These are phyloP conservation scores for Allium fistulosum DNA, from an alignment of 106 monocot species.

Conservation along the genomic window DNA sequence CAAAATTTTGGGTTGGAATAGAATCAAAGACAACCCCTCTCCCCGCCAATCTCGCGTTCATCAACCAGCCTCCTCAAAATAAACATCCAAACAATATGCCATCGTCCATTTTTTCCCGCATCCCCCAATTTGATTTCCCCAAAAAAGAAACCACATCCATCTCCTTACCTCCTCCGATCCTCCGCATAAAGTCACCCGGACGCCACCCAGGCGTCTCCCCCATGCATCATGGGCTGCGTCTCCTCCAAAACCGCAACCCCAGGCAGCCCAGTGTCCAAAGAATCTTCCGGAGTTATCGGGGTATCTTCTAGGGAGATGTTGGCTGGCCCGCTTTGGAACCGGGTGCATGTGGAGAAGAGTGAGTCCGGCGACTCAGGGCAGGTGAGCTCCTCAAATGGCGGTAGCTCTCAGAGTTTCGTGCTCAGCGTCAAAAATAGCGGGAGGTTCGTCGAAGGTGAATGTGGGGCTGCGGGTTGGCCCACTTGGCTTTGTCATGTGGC, in stretches of 20 bases:
- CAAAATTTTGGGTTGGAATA: too few species aligned
- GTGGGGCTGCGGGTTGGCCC: slow-evolving; percentile 84
- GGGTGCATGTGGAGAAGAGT: slow-evolving; percentile 15
- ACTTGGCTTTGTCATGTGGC: slow-evolving; percentile 68
- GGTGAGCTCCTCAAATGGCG: slow-evolving; percentile 14
- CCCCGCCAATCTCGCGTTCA: too few species aligned
- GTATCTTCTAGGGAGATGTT: slow-evolving; percentile 13
- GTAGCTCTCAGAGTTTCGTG: slow-evolving; percentile 27
- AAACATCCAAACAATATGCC: too few species aligned
- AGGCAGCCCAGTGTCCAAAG: slow-evolving; percentile 35
- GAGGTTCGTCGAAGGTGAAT: slow-evolving; percentile 58
- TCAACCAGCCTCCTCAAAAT: too few species aligned
- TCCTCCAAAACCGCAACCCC: slow-evolving; percentile 47
- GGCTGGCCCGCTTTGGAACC: slow-evolving; percentile 14
- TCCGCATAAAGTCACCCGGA: too few species aligned
- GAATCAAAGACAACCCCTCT: too few species aligned
- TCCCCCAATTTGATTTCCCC: too few species aligned
- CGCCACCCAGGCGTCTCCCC: too few species aligned
- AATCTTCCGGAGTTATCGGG: slow-evolving; percentile 6
- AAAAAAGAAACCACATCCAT: too few species aligned
- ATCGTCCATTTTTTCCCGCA: too few species aligned
- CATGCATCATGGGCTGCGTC: slow-evolving; percentile 60
- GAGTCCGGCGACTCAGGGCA: slow-evolving; percentile 36
- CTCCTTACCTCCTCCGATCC: too few species aligned
- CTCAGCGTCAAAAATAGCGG: slow-evolving; percentile 34